These are phyloP conservation scores for Aspergillus cavernicola DNA, from an alignment of 495 filamentous ascomycete genomes.

Conservation along the genomic window DNA sequence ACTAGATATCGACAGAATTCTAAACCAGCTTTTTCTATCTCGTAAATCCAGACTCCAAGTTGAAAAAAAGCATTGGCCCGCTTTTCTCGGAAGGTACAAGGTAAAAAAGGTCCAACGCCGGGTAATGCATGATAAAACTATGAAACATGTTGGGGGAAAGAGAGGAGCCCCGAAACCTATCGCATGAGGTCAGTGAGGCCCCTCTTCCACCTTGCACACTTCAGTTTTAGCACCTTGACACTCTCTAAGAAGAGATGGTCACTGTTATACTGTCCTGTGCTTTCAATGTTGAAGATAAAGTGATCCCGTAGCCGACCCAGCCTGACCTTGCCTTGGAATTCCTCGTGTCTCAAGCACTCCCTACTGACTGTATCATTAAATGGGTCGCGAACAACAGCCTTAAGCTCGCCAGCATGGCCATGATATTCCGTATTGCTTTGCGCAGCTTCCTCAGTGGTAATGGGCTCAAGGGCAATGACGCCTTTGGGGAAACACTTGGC, in stretches of 20 bases:
- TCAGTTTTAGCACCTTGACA: constrained; percentile 77
- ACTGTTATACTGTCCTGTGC: constrained; percentile 87
- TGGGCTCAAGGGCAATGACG: constrained; percentile 75
- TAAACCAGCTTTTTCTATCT: constrained; percentile 29
- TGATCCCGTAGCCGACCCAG: constrained; percentile 87
- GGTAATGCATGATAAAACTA: constrained; percentile 40
- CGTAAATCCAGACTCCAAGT: constrained; percentile 35
- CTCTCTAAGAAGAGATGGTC: constrained; percentile 88
- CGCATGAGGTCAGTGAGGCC: constrained; percentile 54
- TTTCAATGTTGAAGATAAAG: constrained; percentile 96
- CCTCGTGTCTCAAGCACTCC: constrained; percentile 85
- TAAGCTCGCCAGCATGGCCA: constrained; percentile 67
- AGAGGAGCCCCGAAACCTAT: constrained; percentile 24
- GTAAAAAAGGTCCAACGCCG: constrained; percentile 42
- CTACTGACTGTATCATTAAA: constrained; percentile 89
- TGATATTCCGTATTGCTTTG: constrained; percentile 62
- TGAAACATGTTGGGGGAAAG: constrained; percentile 8
- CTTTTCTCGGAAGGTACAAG: constrained; percentile 43
- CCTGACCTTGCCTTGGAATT: constrained; percentile 94
- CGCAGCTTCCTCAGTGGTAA: constrained; percentile 63
- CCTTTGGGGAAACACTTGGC: constrained; percentile 83
- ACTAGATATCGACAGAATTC: constrained; percentile 24
- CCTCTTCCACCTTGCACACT: constrained; percentile 62
- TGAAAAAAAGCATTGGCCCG: constrained; percentile 35
- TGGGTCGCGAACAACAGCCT: constrained; percentile 80